Evolutionary conservation across 805 yeast genomes (phyloP), one percentile per base, ranked within the genome.

Genomic region (Priceomyces melissophilus): DNA sequence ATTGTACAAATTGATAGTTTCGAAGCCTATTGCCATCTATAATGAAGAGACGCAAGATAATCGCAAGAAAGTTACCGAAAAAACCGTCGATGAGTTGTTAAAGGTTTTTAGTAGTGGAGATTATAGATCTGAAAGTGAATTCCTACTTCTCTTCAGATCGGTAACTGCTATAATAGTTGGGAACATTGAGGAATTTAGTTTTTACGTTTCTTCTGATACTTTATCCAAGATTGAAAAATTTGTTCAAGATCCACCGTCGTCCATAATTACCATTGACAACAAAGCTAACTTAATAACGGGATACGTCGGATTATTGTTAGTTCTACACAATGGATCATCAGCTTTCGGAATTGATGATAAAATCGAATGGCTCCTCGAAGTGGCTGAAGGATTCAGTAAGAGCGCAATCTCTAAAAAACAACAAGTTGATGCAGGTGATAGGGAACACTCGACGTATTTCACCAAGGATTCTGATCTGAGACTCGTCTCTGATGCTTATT

Each of bases 181-280:
- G 37, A 76, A 76, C 47, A 61, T 73, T 9, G 81, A 77, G 39
- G 81, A 76, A 40, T 73, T 74, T 43, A 72, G 78, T 17, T 60
- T 50, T 12, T 56, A 66, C 36, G 60, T 59, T 4, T 52, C 62
- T 27, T 48, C 58, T 2, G 73, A 63, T 20, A 59, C 69, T 38
- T 41, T 64, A 31, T 44, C 35, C 3, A 42, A 46, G 23, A 49
- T 69, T 12, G 54, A 53, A 41, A 40, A 43, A 14, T 51, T 68
- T 30, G 58, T 69, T 28, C 53, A 50, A 27, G 71, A 67, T 25
- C 67, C 71, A 2, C 55, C 71, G 2, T 61, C 47, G 32, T 46
- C 58, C 16, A 43, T 53, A n/a, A 48, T 69, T 17, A 68, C 67
- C 20, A 62, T 59, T 43, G 67, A 61, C 34, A 67, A 65, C 45